phyloP scores from a whole-genome alignment of 441 rosid species.

The Adansonia madagascariensis region DNA sequence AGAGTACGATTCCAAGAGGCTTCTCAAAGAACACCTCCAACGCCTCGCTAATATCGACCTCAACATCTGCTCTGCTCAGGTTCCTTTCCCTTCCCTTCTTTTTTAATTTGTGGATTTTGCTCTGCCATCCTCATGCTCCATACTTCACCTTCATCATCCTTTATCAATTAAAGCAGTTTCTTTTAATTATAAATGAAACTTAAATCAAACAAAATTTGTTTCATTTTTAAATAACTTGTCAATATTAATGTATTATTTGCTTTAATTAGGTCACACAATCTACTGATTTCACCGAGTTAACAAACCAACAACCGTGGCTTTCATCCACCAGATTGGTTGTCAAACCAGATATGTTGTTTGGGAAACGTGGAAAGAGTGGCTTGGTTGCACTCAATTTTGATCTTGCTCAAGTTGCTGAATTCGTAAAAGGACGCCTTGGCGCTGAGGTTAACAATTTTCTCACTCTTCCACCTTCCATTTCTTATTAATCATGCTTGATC shows the following conservation, averaged over 20 bases:
- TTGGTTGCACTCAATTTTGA: constrained; percentile 85
- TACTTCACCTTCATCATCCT: background rate
- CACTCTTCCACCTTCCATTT: constrained; percentile 14
- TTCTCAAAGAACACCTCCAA: constrained; percentile 78
- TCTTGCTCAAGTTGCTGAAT: constrained; percentile 89
- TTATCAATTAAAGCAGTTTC: background rate
- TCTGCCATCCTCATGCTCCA: background rate
- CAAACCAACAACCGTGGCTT: constrained; percentile 80
- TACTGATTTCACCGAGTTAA: constrained; percentile 74
- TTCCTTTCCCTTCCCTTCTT: constrained; percentile 17
- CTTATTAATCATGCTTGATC: constrained; percentile 9
- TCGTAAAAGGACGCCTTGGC: constrained; percentile 84
- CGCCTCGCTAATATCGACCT: constrained; percentile 66
- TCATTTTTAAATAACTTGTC: background rate
- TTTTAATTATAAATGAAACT: background rate
- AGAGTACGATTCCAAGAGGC: constrained; percentile 91
- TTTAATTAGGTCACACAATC: constrained; percentile 67
- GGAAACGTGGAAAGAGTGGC: constrained; percentile 93
- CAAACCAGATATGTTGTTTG: constrained; percentile 93
- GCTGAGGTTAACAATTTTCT: constrained; percentile 52
- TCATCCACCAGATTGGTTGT: constrained; percentile 81
- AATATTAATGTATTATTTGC: background rate
- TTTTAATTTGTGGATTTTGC: too few relatives aligned
- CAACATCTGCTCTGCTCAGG: constrained; percentile 87
- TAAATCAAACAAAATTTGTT: background rate